Base-by-base conservation (phyloP, 108 stramenopile species). In the Skeletonema potamos region DNA sequence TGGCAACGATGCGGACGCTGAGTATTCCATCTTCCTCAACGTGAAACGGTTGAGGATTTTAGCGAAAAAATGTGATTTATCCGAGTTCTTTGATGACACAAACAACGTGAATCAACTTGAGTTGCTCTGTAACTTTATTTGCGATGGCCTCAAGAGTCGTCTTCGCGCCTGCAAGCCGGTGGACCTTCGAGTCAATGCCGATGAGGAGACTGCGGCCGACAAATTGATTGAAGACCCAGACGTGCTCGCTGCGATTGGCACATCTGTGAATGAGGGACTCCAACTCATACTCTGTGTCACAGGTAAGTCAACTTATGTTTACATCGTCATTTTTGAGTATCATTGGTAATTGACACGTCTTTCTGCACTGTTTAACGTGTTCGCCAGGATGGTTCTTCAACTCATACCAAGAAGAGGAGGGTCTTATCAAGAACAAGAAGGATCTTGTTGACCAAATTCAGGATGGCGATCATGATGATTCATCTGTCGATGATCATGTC, bases 21-120 rank as follows among this genome's bases (percentile, higher is more conserved):
- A 93, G 46, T 68, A 83, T 55, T 78, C 89, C 30, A 85, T 91
- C 20, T 66, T 72, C 18, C 57, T 88, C 30, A 83, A 82, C 37
- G 84, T 93, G 32, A 73, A 76, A n/a, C 87, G 92, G 18, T 70
- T 87, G 29, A 63, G 73, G 20, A 76, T 85, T 37, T 73, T 93
- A 12, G 72, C 86, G 1, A 82, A 85, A 66, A 64, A 73, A 22
- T 82, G 80, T 34, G 69, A 85, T 15, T 34, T 88, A 6, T 64
- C 71, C 15, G 43, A 43, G 13, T 77, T 62, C 48, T 76, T 77
- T 36, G 60, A 46, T n/a, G 65, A 67, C 20, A 48, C 33, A 51
- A 70, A 77, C 10, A 76, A 80, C n/a, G 68, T 77, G 9, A 84
- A 84, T 28, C 68, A 71, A 33, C 51, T 77, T 32, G 77, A 77